Evolutionary conservation across 805 yeast genomes (phyloP), one percentile per base, ranked within the genome.

Genomic region (Yarrowia yakushimensis): DNA sequence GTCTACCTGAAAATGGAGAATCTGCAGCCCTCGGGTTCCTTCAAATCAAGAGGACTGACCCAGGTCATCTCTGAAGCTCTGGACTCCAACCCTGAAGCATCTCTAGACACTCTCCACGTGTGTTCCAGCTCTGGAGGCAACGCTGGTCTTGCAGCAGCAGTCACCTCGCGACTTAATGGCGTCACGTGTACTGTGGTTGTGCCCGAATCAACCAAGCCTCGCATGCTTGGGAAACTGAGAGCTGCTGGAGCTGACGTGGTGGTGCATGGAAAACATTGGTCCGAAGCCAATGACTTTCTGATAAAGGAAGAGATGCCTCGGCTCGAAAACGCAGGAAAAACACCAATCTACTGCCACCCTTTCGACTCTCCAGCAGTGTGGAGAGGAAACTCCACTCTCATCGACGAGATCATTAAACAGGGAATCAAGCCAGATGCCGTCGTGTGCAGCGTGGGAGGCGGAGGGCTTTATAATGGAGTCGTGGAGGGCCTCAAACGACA

Each of bases 111-210:
- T 22, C 66, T 66, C 7, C 71, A 70, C 54, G 69, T 91, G 66
- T 87, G 89, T 74, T 96, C 96, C 0, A 90, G 96, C 69, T 90
- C 97, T 18, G 98, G 97, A 4, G 98, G 98, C 37, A 93, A 93
- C 73, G 98, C 96, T 66, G 98, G 98, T 2, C 93, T 91, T 69
- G 98, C 98, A 65, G 97, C 91, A 17, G 97, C 97, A 0, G 89
- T 76, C 71, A 88, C 96, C 17, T 96, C 97, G 3, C 83, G 82
- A 63, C 81, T 83, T 60, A 76, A 87, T 70, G 86, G 85, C 2
- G 42, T 62, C 9, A 70, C 69, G 1, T 82, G 86, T 67, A 83
- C 87, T 0, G 88, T 86, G 1, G 87, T 83, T 0, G 81, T 86
- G 1, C 90, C 90, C 1, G 70, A 68, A 0, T 70, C 76, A 3